phyloP scores from a whole-genome alignment of 2,329 filamentous ascomycete species.

The Thielaviopsis ethacetica region DNA sequence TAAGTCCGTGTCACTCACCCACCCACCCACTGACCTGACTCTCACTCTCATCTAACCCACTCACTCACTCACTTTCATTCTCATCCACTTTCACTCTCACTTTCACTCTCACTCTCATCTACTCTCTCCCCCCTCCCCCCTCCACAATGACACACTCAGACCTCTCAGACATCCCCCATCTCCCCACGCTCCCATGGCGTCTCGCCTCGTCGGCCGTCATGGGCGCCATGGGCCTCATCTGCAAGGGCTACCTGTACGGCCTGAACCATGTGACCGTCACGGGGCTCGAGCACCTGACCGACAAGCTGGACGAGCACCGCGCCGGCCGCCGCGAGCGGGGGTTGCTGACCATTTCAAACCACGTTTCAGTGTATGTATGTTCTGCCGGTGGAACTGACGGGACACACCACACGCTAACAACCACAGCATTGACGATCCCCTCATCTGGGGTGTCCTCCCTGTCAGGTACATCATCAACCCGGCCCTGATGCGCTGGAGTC shows the following conservation, averaged over 20 bases:
- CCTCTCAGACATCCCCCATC: conserved; percentile 15
- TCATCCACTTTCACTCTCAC: neutral
- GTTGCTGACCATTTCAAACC: conserved; percentile 52
- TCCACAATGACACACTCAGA: neutral
- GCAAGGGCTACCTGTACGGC: conserved; percentile 57
- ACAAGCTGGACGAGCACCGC: conserved; percentile 56
- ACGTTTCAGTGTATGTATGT: conserved; percentile 24
- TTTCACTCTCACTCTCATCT: too few relatives aligned
- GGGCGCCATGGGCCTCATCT: conserved; percentile 54
- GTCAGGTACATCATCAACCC: conserved; percentile 54
- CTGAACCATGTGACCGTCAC: conserved; percentile 60
- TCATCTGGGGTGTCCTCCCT: conserved; percentile 85
- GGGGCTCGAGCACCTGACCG: conserved; percentile 60
- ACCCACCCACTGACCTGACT: too few relatives aligned
- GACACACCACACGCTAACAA: neutral
- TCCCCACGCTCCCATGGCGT: conserved; percentile 53
- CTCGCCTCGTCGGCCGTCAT: conserved; percentile 58
- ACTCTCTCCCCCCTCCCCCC: neutral
- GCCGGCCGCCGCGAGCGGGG: conserved; percentile 53
- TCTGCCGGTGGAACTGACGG: neutral
- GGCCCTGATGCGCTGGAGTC: conserved; percentile 66
- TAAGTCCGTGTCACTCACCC: neutral
- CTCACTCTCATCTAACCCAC: too few relatives aligned
- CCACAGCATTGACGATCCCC: conserved; percentile 72
- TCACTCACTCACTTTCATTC: neutral